Evolutionary conservation across 1,284 basidiomycete species (phyloP).

Genomic region (Puccinia sorghi): DNA sequence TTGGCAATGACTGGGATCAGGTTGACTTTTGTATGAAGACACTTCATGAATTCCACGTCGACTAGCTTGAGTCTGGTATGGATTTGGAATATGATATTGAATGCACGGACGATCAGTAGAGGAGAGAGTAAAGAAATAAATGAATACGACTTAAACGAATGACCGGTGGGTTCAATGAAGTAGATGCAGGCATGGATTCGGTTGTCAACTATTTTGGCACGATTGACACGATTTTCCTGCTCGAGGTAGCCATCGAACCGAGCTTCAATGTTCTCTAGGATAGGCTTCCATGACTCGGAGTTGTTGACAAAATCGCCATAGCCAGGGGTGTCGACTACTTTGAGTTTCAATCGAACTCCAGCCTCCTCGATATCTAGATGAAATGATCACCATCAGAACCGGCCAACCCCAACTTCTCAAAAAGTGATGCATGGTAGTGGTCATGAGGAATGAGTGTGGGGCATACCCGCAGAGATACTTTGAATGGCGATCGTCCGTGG

Average conservation of each 20-base stretch:
- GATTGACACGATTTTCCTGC: constrained; percentile 95
- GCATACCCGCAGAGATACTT: constrained; percentile 88
- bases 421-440: constrained; percentile 14
- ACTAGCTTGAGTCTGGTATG: constrained; percentile 79
- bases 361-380: constrained; percentile 93
- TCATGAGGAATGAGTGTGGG: neutral
- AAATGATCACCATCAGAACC: constrained; percentile 53
- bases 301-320: constrained; percentile 99
- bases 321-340: constrained; percentile 95
- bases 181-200: constrained; percentile 74
- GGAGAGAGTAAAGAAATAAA: constrained; percentile 5
- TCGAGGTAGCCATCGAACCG: constrained; percentile 94
- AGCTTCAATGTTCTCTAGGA: constrained; percentile 93
- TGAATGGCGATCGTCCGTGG: constrained; percentile 92
- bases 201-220: constrained; percentile 79
- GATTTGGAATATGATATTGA: constrained; percentile 21
- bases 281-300: constrained; percentile 96
- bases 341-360: constrained; percentile 86
- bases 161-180: constrained; percentile 96
- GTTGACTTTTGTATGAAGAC: constrained; percentile 93
- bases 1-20: constrained; percentile 96
- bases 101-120: constrained; percentile 5
- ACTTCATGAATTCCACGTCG: constrained; percentile 95
- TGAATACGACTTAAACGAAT: constrained; percentile 69
- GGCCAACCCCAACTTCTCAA: constrained; percentile 52